Conservation (phyloP, 2,329 filamentous ascomycete genomes). For the Venturia effusa region DNA sequence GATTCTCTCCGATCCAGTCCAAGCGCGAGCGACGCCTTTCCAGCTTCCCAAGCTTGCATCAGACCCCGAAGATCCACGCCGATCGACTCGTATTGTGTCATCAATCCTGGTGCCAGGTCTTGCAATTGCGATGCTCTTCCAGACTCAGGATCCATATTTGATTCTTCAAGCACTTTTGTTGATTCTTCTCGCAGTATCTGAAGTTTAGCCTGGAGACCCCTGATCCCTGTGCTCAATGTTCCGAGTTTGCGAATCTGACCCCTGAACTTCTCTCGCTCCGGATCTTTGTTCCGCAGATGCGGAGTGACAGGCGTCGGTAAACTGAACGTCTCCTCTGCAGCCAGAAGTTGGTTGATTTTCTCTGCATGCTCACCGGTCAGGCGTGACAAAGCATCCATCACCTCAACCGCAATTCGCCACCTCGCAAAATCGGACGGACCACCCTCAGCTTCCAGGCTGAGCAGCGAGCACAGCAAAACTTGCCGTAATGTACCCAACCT, state of each 20-base stretch:
- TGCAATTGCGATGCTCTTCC: constrained; percentile 36
- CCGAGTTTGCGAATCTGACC: constrained; percentile 82
- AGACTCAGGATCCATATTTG: constrained; percentile 13
- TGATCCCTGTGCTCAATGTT: constrained; percentile 79
- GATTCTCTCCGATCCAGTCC: constrained; percentile 50
- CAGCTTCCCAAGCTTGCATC: constrained; percentile 43
- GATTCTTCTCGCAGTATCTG: constrained; percentile 86
- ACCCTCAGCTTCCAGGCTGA: constrained; percentile 76
- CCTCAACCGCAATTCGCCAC: constrained; percentile 69
- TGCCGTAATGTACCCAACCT: constrained; percentile 73
- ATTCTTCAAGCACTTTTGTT: constrained; percentile 58
- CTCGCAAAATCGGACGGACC: constrained; percentile 64
- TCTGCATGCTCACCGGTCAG: constrained; percentile 52
- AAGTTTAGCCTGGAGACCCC: constrained; percentile 87
- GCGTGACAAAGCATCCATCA: constrained; percentile 55
- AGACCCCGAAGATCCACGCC: constrained; percentile 65
- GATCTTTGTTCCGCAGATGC: constrained; percentile 43
- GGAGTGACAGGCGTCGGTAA: constrained; percentile 7
- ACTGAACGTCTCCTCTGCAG: constrained; percentile 58
- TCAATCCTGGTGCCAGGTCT: constrained; percentile 66
- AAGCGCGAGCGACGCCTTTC: constrained; percentile 68
- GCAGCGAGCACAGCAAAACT: constrained; percentile 75
- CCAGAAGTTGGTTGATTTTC: constrained; percentile 57
- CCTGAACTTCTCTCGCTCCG: constrained; percentile 72
- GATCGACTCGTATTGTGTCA: constrained; percentile 90